phyloP scores from a whole-genome alignment of 2,329 filamentous ascomycete genomes.

The Diaporthe amygdali region DNA sequence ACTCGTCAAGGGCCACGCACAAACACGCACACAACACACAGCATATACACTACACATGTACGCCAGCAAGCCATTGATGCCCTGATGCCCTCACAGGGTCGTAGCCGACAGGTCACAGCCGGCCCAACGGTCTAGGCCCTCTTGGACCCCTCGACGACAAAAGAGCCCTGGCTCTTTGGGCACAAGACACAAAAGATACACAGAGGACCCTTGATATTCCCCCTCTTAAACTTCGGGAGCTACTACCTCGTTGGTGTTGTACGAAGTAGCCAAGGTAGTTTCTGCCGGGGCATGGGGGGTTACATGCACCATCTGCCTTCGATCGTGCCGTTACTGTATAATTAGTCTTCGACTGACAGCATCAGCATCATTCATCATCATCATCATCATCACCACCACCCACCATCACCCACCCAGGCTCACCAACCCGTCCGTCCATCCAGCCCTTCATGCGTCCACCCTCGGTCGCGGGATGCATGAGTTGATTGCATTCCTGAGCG shows the following conservation, averaged over 20 bases:
- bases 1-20: background rate
- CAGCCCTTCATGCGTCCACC: background rate
- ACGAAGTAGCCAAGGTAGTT: background rate
- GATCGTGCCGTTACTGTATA: background rate
- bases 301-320: background rate
- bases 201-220: background rate
- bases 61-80: background rate
- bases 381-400: background rate
- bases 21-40: background rate
- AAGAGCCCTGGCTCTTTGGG: background rate
- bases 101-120: constrained; percentile 9
- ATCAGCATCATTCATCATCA: background rate
- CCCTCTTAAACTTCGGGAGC: background rate
- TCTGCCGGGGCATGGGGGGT: constrained; percentile 3
- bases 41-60: background rate
- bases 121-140: constrained; percentile 9
- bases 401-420: background rate
- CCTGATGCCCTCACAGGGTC: background rate
- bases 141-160: background rate
- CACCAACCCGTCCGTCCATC: background rate
- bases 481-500: constrained; percentile 9
- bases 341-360: background rate
- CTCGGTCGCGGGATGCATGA: background rate
- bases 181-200: background rate
- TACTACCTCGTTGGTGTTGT: background rate